A percentile compares a stretch with the other conserved stretches of the same genome.
These are phyloP conservation scores for Fusarium albosuccineum DNA, from an alignment of 2,329 filamentous ascomycete species.

Conservation along the genomic window DNA sequence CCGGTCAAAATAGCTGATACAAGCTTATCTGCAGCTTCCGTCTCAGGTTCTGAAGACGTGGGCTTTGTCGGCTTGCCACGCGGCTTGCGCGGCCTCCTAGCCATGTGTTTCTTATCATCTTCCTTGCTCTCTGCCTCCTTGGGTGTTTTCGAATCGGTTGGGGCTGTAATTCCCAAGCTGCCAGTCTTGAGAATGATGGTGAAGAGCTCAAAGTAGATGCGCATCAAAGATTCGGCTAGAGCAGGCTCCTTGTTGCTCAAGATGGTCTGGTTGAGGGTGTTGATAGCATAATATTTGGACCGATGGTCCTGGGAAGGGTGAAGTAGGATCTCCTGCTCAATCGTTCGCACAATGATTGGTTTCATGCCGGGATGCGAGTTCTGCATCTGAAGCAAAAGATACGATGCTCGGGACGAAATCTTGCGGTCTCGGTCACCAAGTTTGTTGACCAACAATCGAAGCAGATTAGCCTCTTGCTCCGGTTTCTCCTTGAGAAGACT, in stretches of 20 bases:
- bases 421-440: conserved; percentile 95
- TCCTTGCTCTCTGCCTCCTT: conserved; percentile 49
- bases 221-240: conserved; percentile 83
- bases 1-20: conserved; percentile 92
- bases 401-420: conserved; percentile 92
- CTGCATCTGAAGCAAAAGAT: conserved; percentile 91
- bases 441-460: conserved; percentile 94
- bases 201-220: conserved; percentile 94
- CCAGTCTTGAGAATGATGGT: conserved; percentile 80
- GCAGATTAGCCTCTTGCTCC: conserved; percentile 94
- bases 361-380: conserved; percentile 95
- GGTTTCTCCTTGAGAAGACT: conserved; percentile 95
- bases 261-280: conserved; percentile 97
- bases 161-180: conserved; percentile 54
- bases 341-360: conserved; percentile 81
- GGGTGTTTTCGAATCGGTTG: conserved; percentile 59
- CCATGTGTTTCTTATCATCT: conserved; percentile 11
- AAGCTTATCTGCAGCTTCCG: conserved; percentile 82
- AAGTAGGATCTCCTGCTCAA: conserved; percentile 90
- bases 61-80: conserved; percentile 37
- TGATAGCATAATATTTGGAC: conserved; percentile 95
- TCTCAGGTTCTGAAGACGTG: conserved; percentile 69
- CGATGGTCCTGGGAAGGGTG: conserved; percentile 88
- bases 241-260: conserved; percentile 85
- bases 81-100: conserved; percentile 45